Base-by-base conservation (phyloP, 1,284 basidiomycete genomes). In the Puccinia polysora region DNA sequence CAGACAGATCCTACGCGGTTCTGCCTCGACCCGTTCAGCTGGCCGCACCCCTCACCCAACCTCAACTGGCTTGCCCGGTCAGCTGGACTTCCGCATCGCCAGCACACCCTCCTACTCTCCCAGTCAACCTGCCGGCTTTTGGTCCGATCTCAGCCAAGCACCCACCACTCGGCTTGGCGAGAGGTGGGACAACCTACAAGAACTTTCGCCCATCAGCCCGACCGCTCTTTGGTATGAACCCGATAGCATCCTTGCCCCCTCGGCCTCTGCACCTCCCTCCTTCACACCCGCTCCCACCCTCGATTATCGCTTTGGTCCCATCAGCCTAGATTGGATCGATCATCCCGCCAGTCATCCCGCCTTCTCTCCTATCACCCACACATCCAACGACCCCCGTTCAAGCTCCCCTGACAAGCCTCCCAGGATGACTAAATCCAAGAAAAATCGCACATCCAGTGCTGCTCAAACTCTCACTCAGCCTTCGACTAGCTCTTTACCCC, bases 231-330 rank as follows among this genome's bases (percentile, higher is more conserved):
- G 67, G 67, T 69, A 69, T 45, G 67, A 69, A 38, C 67, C 67
- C 23, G 67, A 69, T 32, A 58, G 53, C 7, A 69, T 69, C 45
- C 12, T 69, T 14, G 43, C 67, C 23, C 32, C 53, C 12, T 20
- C 53, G 14, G 45, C 34, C 43, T 18, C 53, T 23, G 43, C 23
- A 6, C 7, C 65, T 30, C 47, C 55, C 7, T 58, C 65, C 23
- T 69, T 69, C 38, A 69, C 67, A 58, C 67, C 67, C 14, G 67
- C 56, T 32, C 67, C 67, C 32, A 69, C 67, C 18, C 52, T 69
- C 49, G 67, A 69, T 69, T 69, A 69, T 43, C 56, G 68, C 23
- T 71, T 63, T 28, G 68, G 68, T 62, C 68, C 68, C 15, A 71
- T 71, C 18, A 40, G 47, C 12, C 45, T 71, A 4, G 68, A 71